A percentile compares a stretch with the other conserved stretches of the same genome.
phyloP scores from a whole-genome alignment of 2,329 filamentous ascomycete species.

The Xylaria hypoxylon region DNA sequence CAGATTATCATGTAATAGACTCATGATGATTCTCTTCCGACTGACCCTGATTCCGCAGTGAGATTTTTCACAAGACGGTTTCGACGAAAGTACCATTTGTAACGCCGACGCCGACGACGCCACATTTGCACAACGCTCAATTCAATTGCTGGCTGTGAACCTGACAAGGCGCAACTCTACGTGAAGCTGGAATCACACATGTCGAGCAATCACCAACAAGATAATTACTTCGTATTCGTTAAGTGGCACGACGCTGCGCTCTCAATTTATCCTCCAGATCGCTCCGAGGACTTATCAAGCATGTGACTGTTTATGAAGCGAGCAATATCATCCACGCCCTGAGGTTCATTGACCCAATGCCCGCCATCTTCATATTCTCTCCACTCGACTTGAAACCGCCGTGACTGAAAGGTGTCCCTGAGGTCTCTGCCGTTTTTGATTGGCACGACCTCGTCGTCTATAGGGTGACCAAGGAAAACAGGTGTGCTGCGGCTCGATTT shows the following conservation, averaged over 20 bases:
- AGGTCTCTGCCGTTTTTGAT: slow-evolving; percentile 45
- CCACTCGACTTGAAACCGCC: slow-evolving; percentile 42
- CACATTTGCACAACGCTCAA: slow-evolving; percentile 9
- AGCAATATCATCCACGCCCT: slow-evolving; percentile 43
- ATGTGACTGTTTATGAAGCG: slow-evolving; percentile 30
- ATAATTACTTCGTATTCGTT: not conserved
- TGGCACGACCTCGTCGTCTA: slow-evolving; percentile 49
- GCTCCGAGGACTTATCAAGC: slow-evolving; percentile 1
- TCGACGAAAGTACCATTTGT: not conserved
- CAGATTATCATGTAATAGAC: too few relatives aligned
- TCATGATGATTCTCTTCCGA: too few relatives aligned
- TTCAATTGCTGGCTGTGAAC: slow-evolving; percentile 12
- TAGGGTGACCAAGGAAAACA: slow-evolving; percentile 47
- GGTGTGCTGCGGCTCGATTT: slow-evolving; percentile 34
- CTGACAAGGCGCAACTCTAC: slow-evolving; percentile 14
- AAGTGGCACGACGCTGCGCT: slow-evolving; percentile 1
- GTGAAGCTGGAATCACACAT: slow-evolving; percentile 7
- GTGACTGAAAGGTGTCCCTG: slow-evolving; percentile 37
- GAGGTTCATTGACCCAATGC: slow-evolving; percentile 43
- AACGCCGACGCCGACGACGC: slow-evolving; percentile 1
- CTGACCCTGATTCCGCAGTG: too few relatives aligned
- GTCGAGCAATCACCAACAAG: slow-evolving; percentile 12
- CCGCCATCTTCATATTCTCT: slow-evolving; percentile 47
- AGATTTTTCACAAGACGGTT: not conserved
- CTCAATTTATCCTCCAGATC: slow-evolving; percentile 1